Conservation (phyloP, 176 grass and related monocot genomes). For the Lolium multiflorum region DNA sequence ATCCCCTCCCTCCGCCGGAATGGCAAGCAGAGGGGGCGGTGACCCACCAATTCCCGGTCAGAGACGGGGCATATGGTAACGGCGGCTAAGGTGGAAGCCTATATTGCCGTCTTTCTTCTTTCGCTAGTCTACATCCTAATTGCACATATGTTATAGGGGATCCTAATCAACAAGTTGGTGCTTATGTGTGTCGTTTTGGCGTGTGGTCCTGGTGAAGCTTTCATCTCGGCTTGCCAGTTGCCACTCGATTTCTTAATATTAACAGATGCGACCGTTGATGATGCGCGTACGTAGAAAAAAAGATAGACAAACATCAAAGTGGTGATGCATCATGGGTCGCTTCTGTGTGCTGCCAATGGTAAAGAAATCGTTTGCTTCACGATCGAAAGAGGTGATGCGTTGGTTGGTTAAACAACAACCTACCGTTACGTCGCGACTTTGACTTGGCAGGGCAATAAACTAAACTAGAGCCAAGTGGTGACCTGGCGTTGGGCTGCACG, state of each 20-base stretch:
- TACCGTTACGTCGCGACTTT: constrained; percentile 29
- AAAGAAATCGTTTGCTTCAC: constrained; percentile 1
- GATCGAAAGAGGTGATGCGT: constrained; percentile 38
- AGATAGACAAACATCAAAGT: too few species aligned
- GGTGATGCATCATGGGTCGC: too few species aligned
- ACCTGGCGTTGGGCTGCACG: not conserved
- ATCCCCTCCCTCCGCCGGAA: too few species aligned
- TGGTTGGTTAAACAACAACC: constrained; percentile 8
- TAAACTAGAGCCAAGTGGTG: not conserved
- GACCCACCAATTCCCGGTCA: too few species aligned
- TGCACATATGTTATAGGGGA: not conserved
- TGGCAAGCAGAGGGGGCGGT: too few species aligned
- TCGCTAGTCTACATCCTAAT: not conserved
- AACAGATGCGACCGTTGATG: too few species aligned
- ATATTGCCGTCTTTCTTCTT: too few species aligned
- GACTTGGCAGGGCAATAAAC: constrained; percentile 2
- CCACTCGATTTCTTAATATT: not conserved
- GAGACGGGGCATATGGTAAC: too few species aligned
- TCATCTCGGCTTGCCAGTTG: not conserved
- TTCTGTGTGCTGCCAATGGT: too few species aligned
- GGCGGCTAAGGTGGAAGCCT: too few species aligned
- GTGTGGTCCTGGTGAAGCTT: constrained; percentile 12
- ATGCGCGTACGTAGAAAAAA: too few species aligned
- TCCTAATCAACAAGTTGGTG: not conserved
- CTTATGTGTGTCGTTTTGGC: not conserved